phyloP scores from a whole-genome alignment of 768 basidiomycete species.

The Mycena belliarum region DNA sequence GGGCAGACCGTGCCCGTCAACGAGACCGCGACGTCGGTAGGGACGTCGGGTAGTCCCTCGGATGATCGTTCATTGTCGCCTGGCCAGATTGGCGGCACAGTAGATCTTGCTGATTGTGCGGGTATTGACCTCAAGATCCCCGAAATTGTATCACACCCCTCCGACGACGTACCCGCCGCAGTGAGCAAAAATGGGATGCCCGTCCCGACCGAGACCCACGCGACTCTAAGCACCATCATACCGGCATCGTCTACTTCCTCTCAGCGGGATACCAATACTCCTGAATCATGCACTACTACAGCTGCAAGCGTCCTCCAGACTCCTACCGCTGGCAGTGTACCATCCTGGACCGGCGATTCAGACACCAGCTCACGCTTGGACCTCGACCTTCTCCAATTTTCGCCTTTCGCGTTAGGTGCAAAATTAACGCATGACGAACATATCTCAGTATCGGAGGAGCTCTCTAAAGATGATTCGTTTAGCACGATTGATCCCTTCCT shows the following conservation, averaged over 20 bases:
- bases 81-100: not conserved
- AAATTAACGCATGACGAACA: not conserved
- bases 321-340: not conserved
- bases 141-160: too few relatives aligned
- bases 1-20: not conserved
- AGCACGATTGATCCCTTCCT: not conserved
- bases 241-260: not conserved
- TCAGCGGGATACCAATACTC: not conserved
- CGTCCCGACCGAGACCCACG: not conserved
- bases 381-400: slow-evolving; percentile 14
- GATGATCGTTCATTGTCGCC: not conserved
- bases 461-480: not conserved
- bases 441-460: not conserved
- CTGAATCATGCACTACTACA: not conserved
- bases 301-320: not conserved
- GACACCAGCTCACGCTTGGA: slow-evolving; percentile 1
- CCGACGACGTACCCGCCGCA: not conserved
- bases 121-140: too few relatives aligned
- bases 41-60: not conserved
- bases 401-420: slow-evolving; percentile 5
- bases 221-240: not conserved
- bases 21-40: not conserved
- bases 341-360: not conserved
- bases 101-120: not conserved
- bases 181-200: too few relatives aligned